phyloP scores from a whole-genome alignment of 116 monocot genomes.

The Zostera marina region DNA sequence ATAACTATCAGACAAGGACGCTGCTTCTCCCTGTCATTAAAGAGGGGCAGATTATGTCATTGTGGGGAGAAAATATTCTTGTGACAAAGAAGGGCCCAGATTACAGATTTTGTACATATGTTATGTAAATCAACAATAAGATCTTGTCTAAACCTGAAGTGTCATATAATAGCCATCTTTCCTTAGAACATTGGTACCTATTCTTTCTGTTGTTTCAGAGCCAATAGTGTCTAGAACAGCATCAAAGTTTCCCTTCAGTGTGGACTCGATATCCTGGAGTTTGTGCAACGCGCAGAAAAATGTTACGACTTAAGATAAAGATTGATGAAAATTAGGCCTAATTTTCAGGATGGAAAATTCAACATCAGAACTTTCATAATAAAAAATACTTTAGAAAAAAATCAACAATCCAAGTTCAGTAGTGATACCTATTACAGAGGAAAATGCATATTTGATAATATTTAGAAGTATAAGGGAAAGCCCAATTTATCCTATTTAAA shows the following conservation, averaged over 20 bases:
- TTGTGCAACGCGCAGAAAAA: background rate
- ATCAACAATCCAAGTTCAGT: too few relatives aligned
- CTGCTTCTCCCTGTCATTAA: constrained; percentile 71
- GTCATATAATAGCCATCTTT: constrained; percentile 97
- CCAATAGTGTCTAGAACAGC: background rate
- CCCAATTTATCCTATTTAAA: too few relatives aligned
- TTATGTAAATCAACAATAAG: background rate
- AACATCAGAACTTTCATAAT: too few relatives aligned
- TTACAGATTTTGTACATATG: background rate
- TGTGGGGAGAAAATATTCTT: background rate
- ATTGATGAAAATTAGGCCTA: background rate
- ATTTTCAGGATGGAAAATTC: background rate
- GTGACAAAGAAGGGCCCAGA: background rate
- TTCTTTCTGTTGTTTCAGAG: constrained; percentile 39
- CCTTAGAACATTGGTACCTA: constrained; percentile 66
- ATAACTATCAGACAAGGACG: constrained; percentile 80
- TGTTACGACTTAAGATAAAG: background rate
- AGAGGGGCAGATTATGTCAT: too few relatives aligned
- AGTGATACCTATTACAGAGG: too few relatives aligned
- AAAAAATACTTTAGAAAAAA: too few relatives aligned
- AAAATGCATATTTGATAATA: too few relatives aligned
- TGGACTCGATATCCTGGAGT: constrained; percentile 60
- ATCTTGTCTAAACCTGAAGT: constrained; percentile 38
- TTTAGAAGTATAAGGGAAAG: too few relatives aligned
- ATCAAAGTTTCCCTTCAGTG: constrained; percentile 77